Evolutionary conservation across 164 flowering plant genomes (phyloP).

Genomic region (Buxus sempervirens): DNA sequence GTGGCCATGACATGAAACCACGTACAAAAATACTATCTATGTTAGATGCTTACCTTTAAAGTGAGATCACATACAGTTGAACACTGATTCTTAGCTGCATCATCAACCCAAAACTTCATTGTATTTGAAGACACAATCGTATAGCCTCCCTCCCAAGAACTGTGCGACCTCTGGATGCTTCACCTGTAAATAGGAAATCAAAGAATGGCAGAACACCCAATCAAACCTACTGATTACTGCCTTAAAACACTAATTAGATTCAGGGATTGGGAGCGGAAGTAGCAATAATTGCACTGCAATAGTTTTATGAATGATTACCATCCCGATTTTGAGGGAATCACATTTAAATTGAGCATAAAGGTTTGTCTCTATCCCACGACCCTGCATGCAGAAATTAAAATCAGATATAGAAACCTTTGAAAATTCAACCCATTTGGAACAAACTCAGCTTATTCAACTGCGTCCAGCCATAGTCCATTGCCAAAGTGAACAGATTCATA

Average conservation of each 20-base stretch:
- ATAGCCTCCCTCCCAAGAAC: constrained; percentile 93
- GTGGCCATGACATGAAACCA: too few species aligned
- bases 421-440: neutral
- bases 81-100: neutral
- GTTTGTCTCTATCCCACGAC: constrained; percentile 98
- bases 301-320: constrained; percentile 43
- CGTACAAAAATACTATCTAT: too few species aligned
- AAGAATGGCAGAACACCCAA: neutral
- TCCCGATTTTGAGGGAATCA: constrained; percentile 94
- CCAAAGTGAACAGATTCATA: too few species aligned
- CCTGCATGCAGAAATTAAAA: constrained; percentile 39
- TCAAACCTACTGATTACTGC: neutral
- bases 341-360: constrained; percentile 91
- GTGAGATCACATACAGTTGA: too few species aligned
- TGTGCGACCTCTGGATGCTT: constrained; percentile 98
- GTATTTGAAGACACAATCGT: constrained; percentile 94
- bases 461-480: neutral
- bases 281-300: too few species aligned
- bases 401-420: neutral
- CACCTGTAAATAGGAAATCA: constrained; percentile 46
- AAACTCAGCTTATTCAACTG: neutral
- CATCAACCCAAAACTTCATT: constrained; percentile 47
- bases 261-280: neutral
- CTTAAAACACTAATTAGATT: neutral
- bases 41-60: too few species aligned